Percentiles rank a stretch among this genome's conserved stretches.
These are phyloP conservation scores for Fusarium brevicatenulatum DNA, from an alignment of 2,329 filamentous ascomycete species.

Conservation along the genomic window DNA sequence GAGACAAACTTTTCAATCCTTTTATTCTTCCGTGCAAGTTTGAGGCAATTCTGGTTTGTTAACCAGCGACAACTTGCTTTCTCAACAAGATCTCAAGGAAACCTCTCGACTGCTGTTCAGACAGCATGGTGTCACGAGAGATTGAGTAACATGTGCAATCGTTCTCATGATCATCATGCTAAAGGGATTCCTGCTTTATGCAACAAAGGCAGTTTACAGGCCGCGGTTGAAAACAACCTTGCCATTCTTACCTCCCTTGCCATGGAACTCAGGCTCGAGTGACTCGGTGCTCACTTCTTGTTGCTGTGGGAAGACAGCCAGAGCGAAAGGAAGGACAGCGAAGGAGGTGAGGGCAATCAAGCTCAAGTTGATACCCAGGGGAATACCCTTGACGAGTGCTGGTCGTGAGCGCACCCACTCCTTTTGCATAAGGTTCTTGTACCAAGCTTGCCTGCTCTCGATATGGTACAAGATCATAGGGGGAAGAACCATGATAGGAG, in stretches of 20 bases:
- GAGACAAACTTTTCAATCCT: background rate
- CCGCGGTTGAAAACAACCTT: slow-evolving; percentile 97
- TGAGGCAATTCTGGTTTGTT: background rate
- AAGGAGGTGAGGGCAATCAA: slow-evolving; percentile 89
- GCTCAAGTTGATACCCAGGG: slow-evolving; percentile 84
- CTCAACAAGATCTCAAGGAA: background rate
- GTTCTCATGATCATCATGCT: background rate
- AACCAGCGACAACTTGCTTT: background rate
- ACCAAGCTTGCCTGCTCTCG: slow-evolving; percentile 64
- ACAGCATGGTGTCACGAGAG: background rate
- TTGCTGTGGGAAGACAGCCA: slow-evolving; percentile 92
- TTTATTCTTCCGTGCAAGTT: background rate
- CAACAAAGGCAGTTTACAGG: slow-evolving; percentile 66
- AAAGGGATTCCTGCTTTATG: background rate
- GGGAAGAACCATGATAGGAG: slow-evolving; percentile 96
- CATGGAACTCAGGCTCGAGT: slow-evolving; percentile 88
- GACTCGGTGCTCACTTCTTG: slow-evolving; percentile 80
- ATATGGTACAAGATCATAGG: slow-evolving; percentile 85
- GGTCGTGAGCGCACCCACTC: slow-evolving; percentile 84
- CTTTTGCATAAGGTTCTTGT: slow-evolving; percentile 62
- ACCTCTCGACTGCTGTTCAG: background rate
- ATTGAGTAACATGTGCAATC: background rate
- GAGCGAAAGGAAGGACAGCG: slow-evolving; percentile 86
- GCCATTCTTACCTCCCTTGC: slow-evolving; percentile 78
- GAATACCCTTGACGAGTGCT: slow-evolving; percentile 63